These are phyloP conservation scores for Caulochytrium protostelioides DNA, from an alignment of 371 early-diverging fungal species.

Conservation along the genomic window DNA sequence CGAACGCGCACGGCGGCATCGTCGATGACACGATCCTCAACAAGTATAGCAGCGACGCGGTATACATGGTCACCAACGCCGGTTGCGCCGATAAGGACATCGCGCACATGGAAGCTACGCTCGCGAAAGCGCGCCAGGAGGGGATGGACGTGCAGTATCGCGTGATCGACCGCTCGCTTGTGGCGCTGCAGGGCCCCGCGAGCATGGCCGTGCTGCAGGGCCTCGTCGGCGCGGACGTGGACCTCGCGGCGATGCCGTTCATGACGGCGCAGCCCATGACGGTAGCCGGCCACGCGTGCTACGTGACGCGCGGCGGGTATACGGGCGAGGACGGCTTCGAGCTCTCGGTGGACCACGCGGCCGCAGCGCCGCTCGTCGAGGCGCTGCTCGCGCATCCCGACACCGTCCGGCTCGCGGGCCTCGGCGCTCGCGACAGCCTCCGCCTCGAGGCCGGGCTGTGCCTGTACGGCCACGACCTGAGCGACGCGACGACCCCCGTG, in stretches of 20 bases:
- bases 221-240: constrained; percentile 4
- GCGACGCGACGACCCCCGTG: constrained; percentile 74
- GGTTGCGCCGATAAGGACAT: constrained; percentile 91
- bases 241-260: constrained; percentile 50
- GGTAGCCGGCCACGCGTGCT: constrained; percentile 55
- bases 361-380: constrained; percentile 46
- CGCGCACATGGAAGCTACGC: constrained; percentile 56
- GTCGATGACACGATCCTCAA: constrained; percentile 92
- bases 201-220: neutral
- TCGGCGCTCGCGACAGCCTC: constrained; percentile 85
- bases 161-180: constrained; percentile 60
- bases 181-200: constrained; percentile 68
- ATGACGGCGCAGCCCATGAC: constrained; percentile 61
- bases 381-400: constrained; percentile 44
- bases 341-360: no score
- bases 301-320: constrained; percentile 88
- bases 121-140: constrained; percentile 50
- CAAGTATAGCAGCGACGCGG: constrained; percentile 43
- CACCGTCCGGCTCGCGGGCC: constrained; percentile 79
- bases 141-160: constrained; percentile 72
- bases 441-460: constrained; percentile 93
- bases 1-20: constrained; percentile 87
- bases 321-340: constrained; percentile 99
- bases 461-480: constrained; percentile 86
- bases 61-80: constrained; percentile 93